Percentiles rank a stretch among this genome's conserved stretches.
These are phyloP conservation scores for Gryganskiella cystojenkinii DNA, from an alignment of 192 early-diverging fungal genomes.

Conservation along the genomic window DNA sequence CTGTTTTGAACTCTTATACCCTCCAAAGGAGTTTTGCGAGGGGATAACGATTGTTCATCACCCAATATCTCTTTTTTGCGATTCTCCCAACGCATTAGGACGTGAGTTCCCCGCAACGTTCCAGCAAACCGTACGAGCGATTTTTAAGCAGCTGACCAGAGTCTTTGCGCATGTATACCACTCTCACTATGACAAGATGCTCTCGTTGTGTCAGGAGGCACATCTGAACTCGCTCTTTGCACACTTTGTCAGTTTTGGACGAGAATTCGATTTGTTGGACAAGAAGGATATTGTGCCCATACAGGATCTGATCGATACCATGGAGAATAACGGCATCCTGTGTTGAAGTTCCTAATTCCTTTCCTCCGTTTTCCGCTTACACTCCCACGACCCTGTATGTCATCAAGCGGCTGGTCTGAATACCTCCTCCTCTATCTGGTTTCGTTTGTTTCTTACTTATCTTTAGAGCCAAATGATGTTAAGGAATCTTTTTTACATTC, in stretches of 20 bases:
- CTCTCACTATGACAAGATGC: constrained; percentile 87
- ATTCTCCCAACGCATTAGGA: constrained; percentile 51
- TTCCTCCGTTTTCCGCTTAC: too few species aligned
- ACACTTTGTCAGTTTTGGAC: constrained; percentile 92
- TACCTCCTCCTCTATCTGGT: too few species aligned
- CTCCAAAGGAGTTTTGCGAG: not conserved
- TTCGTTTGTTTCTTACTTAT: too few species aligned
- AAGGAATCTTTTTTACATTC: too few species aligned
- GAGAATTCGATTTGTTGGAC: constrained; percentile 94
- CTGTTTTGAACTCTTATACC: not conserved
- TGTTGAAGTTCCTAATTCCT: constrained; percentile 11
- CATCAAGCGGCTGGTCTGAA: too few species aligned
- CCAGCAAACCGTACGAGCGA: constrained; percentile 68
- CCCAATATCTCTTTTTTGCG: not conserved
- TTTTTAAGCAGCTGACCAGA: constrained; percentile 89
- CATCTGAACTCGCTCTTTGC: constrained; percentile 98
- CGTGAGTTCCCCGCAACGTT: constrained; percentile 90
- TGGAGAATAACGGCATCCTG: constrained; percentile 52
- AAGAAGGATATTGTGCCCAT: constrained; percentile 90
- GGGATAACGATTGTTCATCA: not conserved
- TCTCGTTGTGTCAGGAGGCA: constrained; percentile 83
- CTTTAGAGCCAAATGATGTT: too few species aligned
- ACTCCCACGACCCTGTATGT: too few species aligned
- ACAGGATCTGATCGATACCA: constrained; percentile 75
- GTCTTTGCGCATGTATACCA: constrained; percentile 96